Base-by-base conservation (phyloP, 164 flowering plant genomes). In the Magnolia officinalis region DNA sequence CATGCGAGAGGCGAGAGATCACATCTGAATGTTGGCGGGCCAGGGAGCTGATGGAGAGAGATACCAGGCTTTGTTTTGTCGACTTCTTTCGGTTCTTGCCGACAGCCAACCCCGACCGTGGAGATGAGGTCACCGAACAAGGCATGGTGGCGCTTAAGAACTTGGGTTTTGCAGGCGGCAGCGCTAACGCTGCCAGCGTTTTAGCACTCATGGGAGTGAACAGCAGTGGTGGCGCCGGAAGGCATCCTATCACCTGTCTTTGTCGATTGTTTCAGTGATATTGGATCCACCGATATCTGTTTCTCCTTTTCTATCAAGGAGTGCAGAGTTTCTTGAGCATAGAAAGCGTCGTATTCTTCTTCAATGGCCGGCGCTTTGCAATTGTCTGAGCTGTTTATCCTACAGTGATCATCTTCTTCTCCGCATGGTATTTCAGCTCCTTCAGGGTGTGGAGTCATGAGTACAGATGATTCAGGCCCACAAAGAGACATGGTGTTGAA, bases 261-360 rank as follows among this genome's bases (percentile, higher is more conserved):
- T 4, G 78, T 65, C 11, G 84, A 76, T 74, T 78, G 82, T 59
- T 67, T 83, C 75, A 89, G 24, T 1, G 97, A 89, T 49, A 82
- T 67, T 1, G 97, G 92, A 79, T 92, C 93, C 14, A 89, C 87
- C 0, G 84, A 85, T 72, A 85, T 88, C 81, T 90, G 90, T 80
- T 80, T 89, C 80, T 87, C 92, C 37, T 65, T 81, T 11, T 59
- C 77, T 58, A 66, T 67, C 50, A 52, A 37, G 52, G 61, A 37
- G 61, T 55, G 61, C 18, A 55, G 61, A 16, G 61, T 55, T 55
- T 55, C 61, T 16, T 55, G 61, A 16, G 61, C 16, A 9, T 11
- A 16, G 18, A 11, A 55, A 11, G 18, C 61, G 13, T 8, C 13
- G 61, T 10, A 55, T 11, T 55, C 61, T 11, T 55, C 61, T 8